phyloP scores from a whole-genome alignment of 345 rosid species.

The Sisymbrium irio region DNA sequence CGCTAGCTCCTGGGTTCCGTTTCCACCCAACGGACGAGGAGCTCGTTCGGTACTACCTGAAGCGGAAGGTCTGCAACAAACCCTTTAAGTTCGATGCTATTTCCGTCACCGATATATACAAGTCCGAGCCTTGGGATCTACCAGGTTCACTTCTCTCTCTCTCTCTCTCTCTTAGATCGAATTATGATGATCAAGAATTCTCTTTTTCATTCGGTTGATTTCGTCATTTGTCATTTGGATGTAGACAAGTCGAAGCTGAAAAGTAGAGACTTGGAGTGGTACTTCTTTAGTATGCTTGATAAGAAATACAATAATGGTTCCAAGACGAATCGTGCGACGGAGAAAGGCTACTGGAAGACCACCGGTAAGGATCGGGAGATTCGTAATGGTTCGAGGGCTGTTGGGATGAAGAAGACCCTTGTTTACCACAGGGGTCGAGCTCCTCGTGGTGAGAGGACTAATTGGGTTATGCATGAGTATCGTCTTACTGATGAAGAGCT shows the following conservation, averaged over 20 bases:
- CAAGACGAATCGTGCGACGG: conserved; percentile 91
- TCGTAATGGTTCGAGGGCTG: conserved; percentile 38
- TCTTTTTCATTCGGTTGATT: background rate
- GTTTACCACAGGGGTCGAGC: conserved; percentile 90
- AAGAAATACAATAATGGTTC: conserved; percentile 86
- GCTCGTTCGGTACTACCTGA: conserved; percentile 79
- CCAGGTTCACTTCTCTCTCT: conserved; percentile 48
- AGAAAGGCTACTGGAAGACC: conserved; percentile 96
- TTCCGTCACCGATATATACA: conserved; percentile 77
- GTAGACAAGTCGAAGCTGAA: conserved; percentile 79
- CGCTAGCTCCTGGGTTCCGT: conserved; percentile 93
- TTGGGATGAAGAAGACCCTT: conserved; percentile 98
- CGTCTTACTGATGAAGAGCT: conserved; percentile 73
- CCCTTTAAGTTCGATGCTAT: conserved; percentile 74
- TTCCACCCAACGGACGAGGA: conserved; percentile 98
- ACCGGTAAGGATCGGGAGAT: conserved; percentile 89
- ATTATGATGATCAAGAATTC: background rate
- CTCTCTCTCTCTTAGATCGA: background rate
- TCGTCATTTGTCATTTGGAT: background rate
- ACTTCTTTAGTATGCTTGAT: conserved; percentile 78
- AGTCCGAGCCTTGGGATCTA: conserved; percentile 95
- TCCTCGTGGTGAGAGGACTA: conserved; percentile 83
- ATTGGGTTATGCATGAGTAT: conserved; percentile 99
- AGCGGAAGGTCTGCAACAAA: conserved; percentile 67
- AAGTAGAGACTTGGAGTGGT: conserved; percentile 94